Conservation (phyloP, 345 rosid genomes). For the Bruguiera gymnorhiza region DNA sequence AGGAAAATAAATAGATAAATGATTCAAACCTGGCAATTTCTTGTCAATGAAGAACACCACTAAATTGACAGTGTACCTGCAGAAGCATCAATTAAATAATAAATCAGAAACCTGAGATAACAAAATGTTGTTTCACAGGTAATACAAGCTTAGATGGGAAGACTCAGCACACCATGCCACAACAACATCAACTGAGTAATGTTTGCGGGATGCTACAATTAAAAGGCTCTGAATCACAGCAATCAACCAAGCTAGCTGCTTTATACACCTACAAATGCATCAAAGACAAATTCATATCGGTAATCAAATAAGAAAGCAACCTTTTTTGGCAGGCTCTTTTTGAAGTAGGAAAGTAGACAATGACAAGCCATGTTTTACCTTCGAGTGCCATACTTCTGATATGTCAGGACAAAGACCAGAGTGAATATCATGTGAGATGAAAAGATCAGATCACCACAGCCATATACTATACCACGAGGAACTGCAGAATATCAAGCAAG, state of each 20-base stretch:
- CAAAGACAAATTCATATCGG: background rate
- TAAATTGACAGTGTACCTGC: slow-evolving; percentile 92
- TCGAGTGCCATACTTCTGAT: slow-evolving; percentile 88
- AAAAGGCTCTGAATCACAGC: slow-evolving; percentile 87
- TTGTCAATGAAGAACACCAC: slow-evolving; percentile 94
- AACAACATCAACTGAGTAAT: slow-evolving; percentile 90
- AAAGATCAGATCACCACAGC: slow-evolving; percentile 98
- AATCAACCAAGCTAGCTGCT: slow-evolving; percentile 76
- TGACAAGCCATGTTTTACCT: slow-evolving; percentile 50
- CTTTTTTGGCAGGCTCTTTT: background rate
- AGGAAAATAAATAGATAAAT: background rate
- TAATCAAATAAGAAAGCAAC: background rate
- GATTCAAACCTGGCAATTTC: slow-evolving; percentile 83
- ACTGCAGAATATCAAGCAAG: slow-evolving; percentile 52
- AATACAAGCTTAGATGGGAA: background rate
- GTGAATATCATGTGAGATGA: slow-evolving; percentile 99
- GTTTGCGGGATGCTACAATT: slow-evolving; percentile 95
- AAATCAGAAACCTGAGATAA: slow-evolving; percentile 8
- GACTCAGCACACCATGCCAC: slow-evolving; percentile 76
- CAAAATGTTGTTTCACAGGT: background rate
- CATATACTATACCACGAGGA: slow-evolving; percentile 83
- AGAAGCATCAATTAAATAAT: slow-evolving; percentile 7
- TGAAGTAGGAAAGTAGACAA: background rate
- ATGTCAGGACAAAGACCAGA: slow-evolving; percentile 81
- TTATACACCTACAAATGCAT: slow-evolving; percentile 56